Evolutionary conservation across 805 yeast genomes (phyloP), one percentile per base, ranked within the genome.

Genomic region (Metschnikowia koreensis): DNA sequence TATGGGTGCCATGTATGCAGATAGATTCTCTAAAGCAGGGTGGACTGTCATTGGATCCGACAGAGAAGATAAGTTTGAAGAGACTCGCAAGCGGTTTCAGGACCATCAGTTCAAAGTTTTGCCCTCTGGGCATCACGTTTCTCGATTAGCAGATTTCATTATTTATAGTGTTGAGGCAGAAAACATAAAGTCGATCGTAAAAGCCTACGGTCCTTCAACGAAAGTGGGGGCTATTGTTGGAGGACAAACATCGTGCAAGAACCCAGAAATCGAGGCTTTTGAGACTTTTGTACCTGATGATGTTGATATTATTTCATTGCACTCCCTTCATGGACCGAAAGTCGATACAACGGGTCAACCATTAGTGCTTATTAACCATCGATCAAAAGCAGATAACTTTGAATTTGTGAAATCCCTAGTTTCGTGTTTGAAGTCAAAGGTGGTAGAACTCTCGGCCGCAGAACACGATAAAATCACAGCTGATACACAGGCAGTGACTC

Each of bases 401-500:
- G 63, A 71, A 12, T 81, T 87, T 61, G 89, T 93, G 2, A 83
- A 82, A 52, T 51, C 77, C 1, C 64, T 91, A 6, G 76, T 92
- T 53, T 71, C 86, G 4, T 89, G 96, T 64, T 77, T 94, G 47
- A 74, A 87, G 31, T 89, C 97, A 11, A 87, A 86, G 56, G 75
- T 81, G 36, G 97, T 91, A 27, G 78, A 83, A 49, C 74, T 94
- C 33, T 77, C 89, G 0, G 96, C 94, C n/a, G 77, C 81, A 48
- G 92, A 92, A 65, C 99, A 94, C 66, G 99, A 94, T 67, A 82
- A 80, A 60, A 93, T 94, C 56, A 93, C 99, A 0, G 99, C 99
- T 0, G 99, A 94, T 66, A 94, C 98, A 1, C 99, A 94, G 68
- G 98, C 98, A 0, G 97, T 93, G 15, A 94, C 99, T 0, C 99